Evolutionary conservation across 495 filamentous ascomycete species (phyloP).

Genomic region (Daldinia childiae): DNA sequence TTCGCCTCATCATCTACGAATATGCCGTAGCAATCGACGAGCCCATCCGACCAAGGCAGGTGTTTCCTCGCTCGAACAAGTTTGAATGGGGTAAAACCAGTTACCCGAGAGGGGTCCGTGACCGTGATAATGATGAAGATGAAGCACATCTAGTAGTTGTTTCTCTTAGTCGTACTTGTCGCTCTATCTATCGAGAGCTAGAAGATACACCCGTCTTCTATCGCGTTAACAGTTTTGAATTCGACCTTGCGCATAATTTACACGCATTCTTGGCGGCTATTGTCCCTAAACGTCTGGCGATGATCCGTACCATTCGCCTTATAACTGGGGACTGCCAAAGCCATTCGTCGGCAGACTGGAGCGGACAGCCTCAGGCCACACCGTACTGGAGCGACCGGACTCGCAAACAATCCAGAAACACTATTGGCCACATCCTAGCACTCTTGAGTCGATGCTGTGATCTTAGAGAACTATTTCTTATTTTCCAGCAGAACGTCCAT

Average conservation of each 20-base stretch:
- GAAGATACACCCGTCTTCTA: background rate
- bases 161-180: background rate
- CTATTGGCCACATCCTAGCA: background rate
- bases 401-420: no score
- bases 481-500: background rate
- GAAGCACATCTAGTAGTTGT: background rate
- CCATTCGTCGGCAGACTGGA: no score
- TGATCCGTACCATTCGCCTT: background rate
- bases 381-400: no score
- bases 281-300: background rate
- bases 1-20: background rate
- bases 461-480: background rate
- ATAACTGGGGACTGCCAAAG: background rate
- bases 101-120: no score
- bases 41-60: background rate
- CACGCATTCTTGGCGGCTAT: background rate
- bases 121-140: no score
- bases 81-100: background rate
- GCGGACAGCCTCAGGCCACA: no score
- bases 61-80: background rate
- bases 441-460: background rate
- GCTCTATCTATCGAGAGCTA: background rate
- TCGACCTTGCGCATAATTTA: background rate
- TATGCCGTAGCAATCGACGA: background rate
- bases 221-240: background rate